These are phyloP conservation scores for Colletotrichum eremochloae DNA, from an alignment of 2,329 filamentous ascomycete species.

Conservation along the genomic window DNA sequence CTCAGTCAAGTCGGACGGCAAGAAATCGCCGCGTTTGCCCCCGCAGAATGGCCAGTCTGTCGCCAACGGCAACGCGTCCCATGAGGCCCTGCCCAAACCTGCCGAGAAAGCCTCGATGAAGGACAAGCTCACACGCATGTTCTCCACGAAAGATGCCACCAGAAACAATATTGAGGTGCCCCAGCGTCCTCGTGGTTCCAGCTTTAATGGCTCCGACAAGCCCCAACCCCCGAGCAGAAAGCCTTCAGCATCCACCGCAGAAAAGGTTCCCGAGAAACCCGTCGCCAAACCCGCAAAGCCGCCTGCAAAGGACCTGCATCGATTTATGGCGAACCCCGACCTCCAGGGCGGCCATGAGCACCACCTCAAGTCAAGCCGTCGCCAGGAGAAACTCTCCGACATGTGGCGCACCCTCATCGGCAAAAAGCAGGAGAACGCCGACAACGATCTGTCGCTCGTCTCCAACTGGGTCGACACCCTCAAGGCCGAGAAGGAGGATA, in stretches of 20 bases:
- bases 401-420: conserved; percentile 91
- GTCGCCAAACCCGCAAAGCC: conserved; percentile 52
- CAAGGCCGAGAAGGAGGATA: conserved; percentile 80
- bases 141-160: conserved; percentile 68
- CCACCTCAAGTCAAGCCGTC: conserved; percentile 87
- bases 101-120: conserved; percentile 73
- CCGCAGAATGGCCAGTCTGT: conserved; percentile 55
- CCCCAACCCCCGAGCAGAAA: conserved; percentile 54
- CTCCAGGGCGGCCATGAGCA: conserved; percentile 84
- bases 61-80: conserved; percentile 43
- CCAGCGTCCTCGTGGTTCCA: conserved; percentile 53
- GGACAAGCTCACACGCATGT: conserved; percentile 75
- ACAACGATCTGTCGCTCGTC: conserved; percentile 91
- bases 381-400: conserved; percentile 94
- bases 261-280: conserved; percentile 48
- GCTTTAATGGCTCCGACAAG: conserved; percentile 52
- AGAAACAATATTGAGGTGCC: conserved; percentile 52
- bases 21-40: conserved; percentile 54
- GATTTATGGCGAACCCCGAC: conserved; percentile 65
- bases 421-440: conserved; percentile 80
- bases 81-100: conserved; percentile 51
- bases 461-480: conserved; percentile 96
- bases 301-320: conserved; percentile 55
- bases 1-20: conserved; percentile 61
- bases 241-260: conserved; percentile 47